These are phyloP conservation scores for Irpex lacteus DNA, from an alignment of 1,284 basidiomycete species.

Conservation along the genomic window DNA sequence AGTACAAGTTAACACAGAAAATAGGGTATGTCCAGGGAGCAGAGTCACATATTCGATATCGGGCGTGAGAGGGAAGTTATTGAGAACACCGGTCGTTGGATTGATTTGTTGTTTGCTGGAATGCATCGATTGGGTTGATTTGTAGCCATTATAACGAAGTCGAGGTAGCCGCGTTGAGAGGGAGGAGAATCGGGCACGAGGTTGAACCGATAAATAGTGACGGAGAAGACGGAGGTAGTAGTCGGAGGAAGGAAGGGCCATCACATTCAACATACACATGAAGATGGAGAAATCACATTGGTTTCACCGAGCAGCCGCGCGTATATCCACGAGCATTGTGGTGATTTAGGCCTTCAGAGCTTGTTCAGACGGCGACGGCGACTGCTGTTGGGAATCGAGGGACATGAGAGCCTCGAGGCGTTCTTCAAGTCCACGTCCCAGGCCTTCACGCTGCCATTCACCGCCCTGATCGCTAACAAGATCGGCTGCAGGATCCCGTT, in stretches of 20 bases:
- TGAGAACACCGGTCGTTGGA: not conserved
- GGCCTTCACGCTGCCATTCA: slow-evolving; percentile 81
- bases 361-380: not conserved
- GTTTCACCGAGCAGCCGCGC: not conserved
- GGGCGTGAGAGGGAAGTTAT: not conserved
- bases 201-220: not conserved
- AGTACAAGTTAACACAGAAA: not conserved
- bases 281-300: not conserved
- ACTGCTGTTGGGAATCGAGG: not conserved
- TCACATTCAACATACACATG: not conserved
- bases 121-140: not conserved
- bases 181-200: not conserved
- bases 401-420: slow-evolving; percentile 58
- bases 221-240: not conserved
- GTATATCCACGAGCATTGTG: not conserved
- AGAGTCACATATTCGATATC: not conserved
- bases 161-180: not conserved
- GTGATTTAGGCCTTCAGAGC: not conserved
- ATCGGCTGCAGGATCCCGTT: slow-evolving; percentile 20
- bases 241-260: not conserved
- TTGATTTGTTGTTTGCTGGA: not conserved
- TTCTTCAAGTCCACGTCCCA: slow-evolving; percentile 80
- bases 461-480: slow-evolving; percentile 59
- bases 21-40: slow-evolving; percentile 3
- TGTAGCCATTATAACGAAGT: not conserved